Base-by-base conservation (phyloP, 345 rosid species). In the Alliaria petiolata region DNA sequence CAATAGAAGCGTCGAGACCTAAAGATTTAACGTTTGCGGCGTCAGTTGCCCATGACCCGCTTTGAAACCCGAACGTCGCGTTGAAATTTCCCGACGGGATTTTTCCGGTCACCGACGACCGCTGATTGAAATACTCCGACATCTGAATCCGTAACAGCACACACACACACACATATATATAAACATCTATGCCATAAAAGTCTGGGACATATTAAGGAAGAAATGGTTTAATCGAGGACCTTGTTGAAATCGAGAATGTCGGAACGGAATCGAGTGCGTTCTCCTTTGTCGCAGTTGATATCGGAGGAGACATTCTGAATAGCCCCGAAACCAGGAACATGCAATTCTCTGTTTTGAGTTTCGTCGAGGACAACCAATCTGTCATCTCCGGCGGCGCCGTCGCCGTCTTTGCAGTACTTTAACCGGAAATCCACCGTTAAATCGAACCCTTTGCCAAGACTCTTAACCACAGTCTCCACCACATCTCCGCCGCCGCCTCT, bases 391-490 rank as follows among this genome's bases (percentile, higher is more conserved):
- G 26, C 30, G 63, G 71, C 58, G 2, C 72, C 43, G 36, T 93
- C 96, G 25, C 75, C 79, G 59, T 56, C 62, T 79, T 91, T 95
- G 82, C 97, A 88, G 69, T 74, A 91, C 56, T 82, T 87, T 56
- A 91, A 90, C 28, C 87, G 81, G 67, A 86, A 91, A 69, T 91
- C 97, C 1, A 81, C 84, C 10, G 99, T 87, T 36, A 95, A 70
- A 81, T 95, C 99, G 64, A 95, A 91, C 0, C 99, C 99, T 83
- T 50, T 87, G 4, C 99, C 99, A 0, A 95, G 81, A 83, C 96
- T 82, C 65, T 74, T 78, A 3, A 91, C 46, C 65, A 87, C 95
- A 60, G 44, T 76, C 66, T 89, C 87, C 16, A 85, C 81, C 35
- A 75, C 85, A 78, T 86, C 71, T 53, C 42, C 66, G 11, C 71